These are phyloP conservation scores for Trichoderma sp. DNA, from an alignment of 2,329 filamentous ascomycete species.

Conservation along the genomic window DNA sequence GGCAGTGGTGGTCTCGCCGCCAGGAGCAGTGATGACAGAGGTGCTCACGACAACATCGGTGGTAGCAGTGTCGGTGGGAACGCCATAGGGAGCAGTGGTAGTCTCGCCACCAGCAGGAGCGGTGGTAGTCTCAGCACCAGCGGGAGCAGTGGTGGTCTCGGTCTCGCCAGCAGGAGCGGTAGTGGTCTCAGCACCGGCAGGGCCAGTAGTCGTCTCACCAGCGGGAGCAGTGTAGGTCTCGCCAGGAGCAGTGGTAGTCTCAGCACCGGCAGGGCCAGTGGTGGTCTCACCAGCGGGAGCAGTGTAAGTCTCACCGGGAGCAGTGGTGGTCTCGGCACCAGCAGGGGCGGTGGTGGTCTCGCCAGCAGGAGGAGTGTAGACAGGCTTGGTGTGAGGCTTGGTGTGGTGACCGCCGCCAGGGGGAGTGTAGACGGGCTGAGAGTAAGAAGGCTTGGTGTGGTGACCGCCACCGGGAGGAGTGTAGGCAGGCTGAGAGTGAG, in stretches of 20 bases:
- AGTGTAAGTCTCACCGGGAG: slow-evolving; percentile 7
- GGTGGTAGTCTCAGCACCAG: slow-evolving; percentile 25
- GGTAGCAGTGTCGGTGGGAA: neutral
- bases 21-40: slow-evolving; percentile 21
- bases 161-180: slow-evolving; percentile 26
- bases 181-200: slow-evolving; percentile 30
- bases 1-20: neutral
- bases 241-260: slow-evolving; percentile 26
- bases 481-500: neutral
- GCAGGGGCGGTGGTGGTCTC: slow-evolving; percentile 7
- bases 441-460: neutral
- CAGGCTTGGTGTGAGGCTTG: neutral
- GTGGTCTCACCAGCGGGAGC: slow-evolving; percentile 2
- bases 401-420: neutral
- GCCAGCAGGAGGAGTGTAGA: slow-evolving; percentile 4
- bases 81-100: neutral
- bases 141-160: slow-evolving; percentile 29
- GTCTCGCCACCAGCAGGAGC: slow-evolving; percentile 1
- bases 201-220: neutral
- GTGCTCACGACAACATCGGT: neutral
- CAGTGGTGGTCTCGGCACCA: neutral
- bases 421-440: neutral
- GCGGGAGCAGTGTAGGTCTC: neutral
- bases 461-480: neutral
- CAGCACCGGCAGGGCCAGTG: neutral